These are phyloP conservation scores for Huntiella omanensis DNA, from an alignment of 2,329 filamentous ascomycete species.

Conservation along the genomic window DNA sequence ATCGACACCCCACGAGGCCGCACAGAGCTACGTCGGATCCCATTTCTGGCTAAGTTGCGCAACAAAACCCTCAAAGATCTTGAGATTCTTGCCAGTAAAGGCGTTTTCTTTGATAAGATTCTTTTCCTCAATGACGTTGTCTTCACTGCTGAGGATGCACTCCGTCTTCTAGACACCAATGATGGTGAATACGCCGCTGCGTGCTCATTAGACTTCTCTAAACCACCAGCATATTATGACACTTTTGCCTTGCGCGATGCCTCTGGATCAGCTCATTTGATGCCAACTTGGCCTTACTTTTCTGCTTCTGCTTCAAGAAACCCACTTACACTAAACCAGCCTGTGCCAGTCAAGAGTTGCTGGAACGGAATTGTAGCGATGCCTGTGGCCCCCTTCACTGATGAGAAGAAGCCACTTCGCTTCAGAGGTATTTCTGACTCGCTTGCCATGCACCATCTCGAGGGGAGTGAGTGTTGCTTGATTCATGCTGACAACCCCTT, in stretches of 20 bases:
- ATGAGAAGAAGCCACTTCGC: conserved; percentile 22
- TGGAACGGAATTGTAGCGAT: conserved; percentile 31
- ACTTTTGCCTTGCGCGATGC: conserved; percentile 42
- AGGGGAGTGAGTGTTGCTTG: conserved; percentile 65
- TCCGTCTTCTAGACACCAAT: conserved; percentile 36
- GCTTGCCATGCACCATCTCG: conserved; percentile 43
- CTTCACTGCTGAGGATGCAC: conserved; percentile 37
- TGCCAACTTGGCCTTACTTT: conserved; percentile 42
- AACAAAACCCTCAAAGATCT: conserved; percentile 46
- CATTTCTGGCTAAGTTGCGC: conserved; percentile 44
- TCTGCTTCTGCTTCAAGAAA: conserved; percentile 28
- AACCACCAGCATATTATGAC: conserved; percentile 37
- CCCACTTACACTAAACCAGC: conserved; percentile 29
- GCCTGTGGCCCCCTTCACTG: conserved; percentile 36
- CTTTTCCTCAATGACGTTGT: conserved; percentile 46
- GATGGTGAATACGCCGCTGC: conserved; percentile 40
- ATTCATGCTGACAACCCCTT: conserved; percentile 54
- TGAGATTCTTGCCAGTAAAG: conserved; percentile 28
- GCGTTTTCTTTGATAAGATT: conserved; percentile 36
- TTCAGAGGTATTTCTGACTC: conserved; percentile 47
- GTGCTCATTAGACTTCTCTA: conserved; percentile 40
- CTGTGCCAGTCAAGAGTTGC: conserved; percentile 27
- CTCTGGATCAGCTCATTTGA: conserved; percentile 29
- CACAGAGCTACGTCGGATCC: conserved; percentile 44
- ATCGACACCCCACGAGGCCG: conserved; percentile 35